phyloP scores from a whole-genome alignment of 192 early-diverging fungal species.

The Rhizoclosmatium sp. region DNA sequence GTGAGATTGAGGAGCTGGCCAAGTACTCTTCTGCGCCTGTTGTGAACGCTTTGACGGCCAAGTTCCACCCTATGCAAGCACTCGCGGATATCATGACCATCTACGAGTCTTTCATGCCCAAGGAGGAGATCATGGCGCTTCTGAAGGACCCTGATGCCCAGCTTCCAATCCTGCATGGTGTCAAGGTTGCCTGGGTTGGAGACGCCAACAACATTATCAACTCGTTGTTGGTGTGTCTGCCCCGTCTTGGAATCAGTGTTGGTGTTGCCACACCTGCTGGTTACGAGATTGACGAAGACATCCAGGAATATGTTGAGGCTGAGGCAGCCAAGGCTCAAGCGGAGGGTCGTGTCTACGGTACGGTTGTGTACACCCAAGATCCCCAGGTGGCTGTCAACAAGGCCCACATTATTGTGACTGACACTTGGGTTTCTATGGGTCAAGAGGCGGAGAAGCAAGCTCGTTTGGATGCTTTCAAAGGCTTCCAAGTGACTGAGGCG shows the following conservation, averaged over 20 bases:
- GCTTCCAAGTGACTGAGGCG: constrained; percentile 87
- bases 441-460: constrained; percentile 91
- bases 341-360: constrained; percentile 32
- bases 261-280: constrained; percentile 84
- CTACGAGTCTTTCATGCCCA: constrained; percentile 74
- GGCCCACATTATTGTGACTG: constrained; percentile 93
- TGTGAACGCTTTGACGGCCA: constrained; percentile 94
- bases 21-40: constrained; percentile 90
- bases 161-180: constrained; percentile 60
- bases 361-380: constrained; percentile 64
- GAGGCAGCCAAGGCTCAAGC: constrained; percentile 67
- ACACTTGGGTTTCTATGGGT: constrained; percentile 99
- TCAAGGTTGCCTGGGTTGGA: constrained; percentile 97
- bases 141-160: constrained; percentile 41
- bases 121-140: not conserved
- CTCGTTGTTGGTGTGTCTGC: constrained; percentile 87
- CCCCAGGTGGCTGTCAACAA: constrained; percentile 80
- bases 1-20: constrained; percentile 89
- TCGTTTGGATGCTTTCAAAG: constrained; percentile 81
- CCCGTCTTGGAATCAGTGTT: constrained; percentile 85
- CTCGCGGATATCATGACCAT: constrained; percentile 95
- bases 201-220: constrained; percentile 98
- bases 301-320: constrained; percentile 71
- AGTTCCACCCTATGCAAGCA: constrained; percentile 97
- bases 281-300: constrained; percentile 76